These are phyloP conservation scores for Arctostaphylos glauca DNA, from an alignment of 148 eudicot species.

Conservation along the genomic window DNA sequence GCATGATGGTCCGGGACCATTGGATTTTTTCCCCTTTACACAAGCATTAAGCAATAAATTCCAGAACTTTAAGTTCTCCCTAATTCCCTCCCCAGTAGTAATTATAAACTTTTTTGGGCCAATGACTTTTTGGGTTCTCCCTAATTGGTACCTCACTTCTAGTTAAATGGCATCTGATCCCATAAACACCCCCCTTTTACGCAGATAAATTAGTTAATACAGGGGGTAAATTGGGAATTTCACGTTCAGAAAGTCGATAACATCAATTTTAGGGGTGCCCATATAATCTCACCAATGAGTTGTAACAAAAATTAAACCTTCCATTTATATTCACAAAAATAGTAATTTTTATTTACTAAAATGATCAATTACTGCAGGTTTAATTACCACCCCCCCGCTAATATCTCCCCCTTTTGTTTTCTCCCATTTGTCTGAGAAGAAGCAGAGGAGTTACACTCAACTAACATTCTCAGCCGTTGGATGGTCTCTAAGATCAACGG, in stretches of 20 bases:
- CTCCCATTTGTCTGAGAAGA: constrained; percentile 24
- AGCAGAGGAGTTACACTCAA: constrained; percentile 35
- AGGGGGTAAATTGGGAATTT: background rate
- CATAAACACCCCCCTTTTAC: background rate
- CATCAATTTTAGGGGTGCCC: background rate
- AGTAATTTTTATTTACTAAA: constrained; percentile 6
- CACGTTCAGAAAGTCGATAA: background rate
- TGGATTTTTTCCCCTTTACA: background rate
- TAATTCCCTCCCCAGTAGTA: constrained; percentile 15
- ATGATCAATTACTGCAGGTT: constrained; percentile 5
- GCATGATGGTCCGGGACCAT: background rate
- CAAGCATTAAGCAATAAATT: constrained; percentile 6
- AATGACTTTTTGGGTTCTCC: background rate
- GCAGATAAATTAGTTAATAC: background rate
- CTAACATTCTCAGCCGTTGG: constrained; percentile 30
- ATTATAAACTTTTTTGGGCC: background rate
- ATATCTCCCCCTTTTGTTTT: constrained; percentile 8
- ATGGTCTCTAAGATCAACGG: constrained; percentile 24
- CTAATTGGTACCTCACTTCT: background rate
- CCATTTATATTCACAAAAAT: background rate
- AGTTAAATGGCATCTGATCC: background rate
- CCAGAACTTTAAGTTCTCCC: constrained; percentile 13
- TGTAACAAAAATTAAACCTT: background rate
- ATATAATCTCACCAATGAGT: background rate
- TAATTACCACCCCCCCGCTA: background rate